Evolutionary conservation across 805 yeast species (phyloP).

Genomic region (Candida incommunis): DNA sequence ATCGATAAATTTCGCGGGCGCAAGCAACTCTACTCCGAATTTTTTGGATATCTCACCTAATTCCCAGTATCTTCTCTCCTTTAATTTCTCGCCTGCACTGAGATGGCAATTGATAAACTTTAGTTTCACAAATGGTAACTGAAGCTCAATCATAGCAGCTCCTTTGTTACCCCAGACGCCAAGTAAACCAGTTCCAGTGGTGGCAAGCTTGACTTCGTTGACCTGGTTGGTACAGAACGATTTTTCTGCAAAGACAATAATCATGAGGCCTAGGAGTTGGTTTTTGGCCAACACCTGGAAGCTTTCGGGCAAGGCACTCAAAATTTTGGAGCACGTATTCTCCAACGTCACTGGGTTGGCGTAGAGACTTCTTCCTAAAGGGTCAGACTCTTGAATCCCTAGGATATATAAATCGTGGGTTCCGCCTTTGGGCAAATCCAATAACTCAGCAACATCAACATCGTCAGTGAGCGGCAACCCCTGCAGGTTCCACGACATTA

Average conservation of each 20-base stretch:
- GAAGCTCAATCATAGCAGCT: conserved; percentile 30
- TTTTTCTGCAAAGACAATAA: conserved; percentile 25
- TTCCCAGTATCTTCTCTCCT: conserved; percentile 27
- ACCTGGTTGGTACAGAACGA: conserved; percentile 24
- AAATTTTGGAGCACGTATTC: conserved; percentile 8
- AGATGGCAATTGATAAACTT: conserved; percentile 35
- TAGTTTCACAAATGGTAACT: conserved; percentile 17
- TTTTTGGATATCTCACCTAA: conserved; percentile 20
- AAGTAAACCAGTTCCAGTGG: conserved; percentile 39
- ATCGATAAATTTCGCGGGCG: conserved; percentile 7
- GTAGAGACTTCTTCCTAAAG: conserved; percentile 10
- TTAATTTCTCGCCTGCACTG: conserved; percentile 23
- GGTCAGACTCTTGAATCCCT: background rate
- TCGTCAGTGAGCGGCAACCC: background rate
- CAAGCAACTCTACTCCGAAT: conserved; percentile 10
- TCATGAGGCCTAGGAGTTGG: conserved; percentile 35
- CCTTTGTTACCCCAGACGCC: conserved; percentile 48
- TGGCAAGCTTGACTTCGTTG: conserved; percentile 22
- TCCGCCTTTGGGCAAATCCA: background rate
- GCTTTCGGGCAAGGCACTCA: conserved; percentile 10
- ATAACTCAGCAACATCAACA: background rate
- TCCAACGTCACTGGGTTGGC: conserved; percentile 15
- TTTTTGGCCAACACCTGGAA: conserved; percentile 26
- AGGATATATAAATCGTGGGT: background rate
- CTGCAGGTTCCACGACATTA: background rate